Percentiles rank a stretch among this genome's conserved stretches.
phyloP scores from a whole-genome alignment of 2,329 filamentous ascomycete species.

The Aspergillus aculeatus region DNA sequence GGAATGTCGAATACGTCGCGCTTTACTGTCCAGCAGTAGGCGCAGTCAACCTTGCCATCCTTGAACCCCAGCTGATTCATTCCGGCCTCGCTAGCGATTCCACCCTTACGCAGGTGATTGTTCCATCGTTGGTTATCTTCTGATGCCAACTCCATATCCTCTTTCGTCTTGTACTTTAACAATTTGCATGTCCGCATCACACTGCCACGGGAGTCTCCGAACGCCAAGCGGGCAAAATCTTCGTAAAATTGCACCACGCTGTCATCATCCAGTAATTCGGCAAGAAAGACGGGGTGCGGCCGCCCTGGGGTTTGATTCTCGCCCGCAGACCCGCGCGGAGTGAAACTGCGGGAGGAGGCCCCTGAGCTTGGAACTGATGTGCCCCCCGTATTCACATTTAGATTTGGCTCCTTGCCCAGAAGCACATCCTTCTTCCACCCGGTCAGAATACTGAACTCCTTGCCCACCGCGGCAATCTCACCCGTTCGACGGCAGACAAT shows the following conservation, averaged over 20 bases:
- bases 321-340: constrained; percentile 46
- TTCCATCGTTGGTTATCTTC: constrained; percentile 50
- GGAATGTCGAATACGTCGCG: constrained; percentile 97
- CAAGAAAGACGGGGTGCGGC: constrained; percentile 80
- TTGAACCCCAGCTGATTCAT: constrained; percentile 76
- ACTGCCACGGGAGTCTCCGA: constrained; percentile 82
- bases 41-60: constrained; percentile 90
- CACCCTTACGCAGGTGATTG: constrained; percentile 44
- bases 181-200: constrained; percentile 82
- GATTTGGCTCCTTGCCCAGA: constrained; percentile 80
- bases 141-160: constrained; percentile 47
- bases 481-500: constrained; percentile 89
- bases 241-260: constrained; percentile 94
- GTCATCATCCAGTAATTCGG: constrained; percentile 90
- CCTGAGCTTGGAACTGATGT: constrained; percentile 38
- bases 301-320: constrained; percentile 45
- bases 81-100: constrained; percentile 57
- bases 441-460: constrained; percentile 93
- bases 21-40: constrained; percentile 96
- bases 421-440: constrained; percentile 91
- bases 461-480: constrained; percentile 91
- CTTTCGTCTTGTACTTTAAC: constrained; percentile 82
- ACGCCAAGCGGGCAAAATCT: constrained; percentile 88
- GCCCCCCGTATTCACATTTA: constrained; percentile 76
- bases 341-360: constrained; percentile 48